Conservation (phyloP, 208 protist genomes). For the Leishmania amazonensis region DNA sequence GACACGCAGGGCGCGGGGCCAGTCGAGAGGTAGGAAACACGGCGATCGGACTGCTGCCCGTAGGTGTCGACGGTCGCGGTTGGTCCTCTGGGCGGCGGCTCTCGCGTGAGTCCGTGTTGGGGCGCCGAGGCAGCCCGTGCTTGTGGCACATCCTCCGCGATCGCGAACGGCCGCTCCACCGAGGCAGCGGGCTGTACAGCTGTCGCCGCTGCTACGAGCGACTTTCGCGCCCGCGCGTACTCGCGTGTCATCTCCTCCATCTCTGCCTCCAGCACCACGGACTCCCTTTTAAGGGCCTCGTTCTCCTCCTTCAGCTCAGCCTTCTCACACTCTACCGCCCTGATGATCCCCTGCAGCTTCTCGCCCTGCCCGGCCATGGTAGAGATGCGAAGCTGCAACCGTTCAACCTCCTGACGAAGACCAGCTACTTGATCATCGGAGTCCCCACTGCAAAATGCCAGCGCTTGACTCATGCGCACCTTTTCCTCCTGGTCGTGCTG, state of each 20-base stretch:
- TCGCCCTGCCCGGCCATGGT: conserved; percentile 42
- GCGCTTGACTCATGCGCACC: conserved; percentile 22
- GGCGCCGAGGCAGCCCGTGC: conserved; percentile 10
- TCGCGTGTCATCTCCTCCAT: conserved; percentile 45
- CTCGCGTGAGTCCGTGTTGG: neutral
- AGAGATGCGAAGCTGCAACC: conserved; percentile 38
- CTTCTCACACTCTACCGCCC: conserved; percentile 42
- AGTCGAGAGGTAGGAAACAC: neutral
- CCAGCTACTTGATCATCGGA: conserved; percentile 20
- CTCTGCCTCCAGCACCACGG: conserved; percentile 46
- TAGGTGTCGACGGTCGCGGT: neutral
- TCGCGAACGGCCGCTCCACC: neutral
- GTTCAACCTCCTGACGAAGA: conserved; percentile 25
- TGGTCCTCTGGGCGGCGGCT: neutral
- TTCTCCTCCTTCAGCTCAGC: conserved; percentile 34
- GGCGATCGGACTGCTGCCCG: conserved; percentile 7
- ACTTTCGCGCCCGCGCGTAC: conserved; percentile 14
- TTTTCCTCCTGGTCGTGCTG: conserved; percentile 75
- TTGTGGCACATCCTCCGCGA: neutral
- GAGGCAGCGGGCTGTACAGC: conserved; percentile 1
- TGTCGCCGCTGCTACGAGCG: conserved; percentile 5
- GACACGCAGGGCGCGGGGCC: conserved; percentile 11
- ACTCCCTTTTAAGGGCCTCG: conserved; percentile 39
- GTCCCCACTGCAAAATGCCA: neutral
- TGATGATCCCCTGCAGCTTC: conserved; percentile 42